phyloP scores from a whole-genome alignment of 257 asterid species.

The Solanum tacnaense region DNA sequence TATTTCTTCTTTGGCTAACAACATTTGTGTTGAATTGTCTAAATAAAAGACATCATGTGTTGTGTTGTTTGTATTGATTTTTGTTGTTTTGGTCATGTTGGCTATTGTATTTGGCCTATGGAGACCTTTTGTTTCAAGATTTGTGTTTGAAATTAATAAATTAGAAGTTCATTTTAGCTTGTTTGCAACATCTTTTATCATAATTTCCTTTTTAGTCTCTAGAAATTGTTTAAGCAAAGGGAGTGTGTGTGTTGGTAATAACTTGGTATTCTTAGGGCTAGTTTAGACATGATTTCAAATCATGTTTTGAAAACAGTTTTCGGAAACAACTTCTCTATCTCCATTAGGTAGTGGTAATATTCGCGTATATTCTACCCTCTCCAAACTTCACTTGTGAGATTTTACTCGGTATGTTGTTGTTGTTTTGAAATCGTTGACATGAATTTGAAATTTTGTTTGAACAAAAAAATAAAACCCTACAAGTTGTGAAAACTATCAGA shows the following conservation, averaged over 20 bases:
- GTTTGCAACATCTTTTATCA: background rate
- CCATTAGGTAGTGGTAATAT: background rate
- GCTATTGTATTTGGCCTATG: background rate
- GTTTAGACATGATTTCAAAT: background rate
- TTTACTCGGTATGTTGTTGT: background rate
- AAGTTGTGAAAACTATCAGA: background rate
- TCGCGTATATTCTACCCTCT: too few species aligned
- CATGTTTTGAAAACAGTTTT: background rate
- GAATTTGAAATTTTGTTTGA: background rate
- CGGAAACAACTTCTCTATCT: too few species aligned
- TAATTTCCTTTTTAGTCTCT: background rate
- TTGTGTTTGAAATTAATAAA: background rate
- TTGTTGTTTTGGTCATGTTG: background rate
- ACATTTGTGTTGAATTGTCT: conserved; percentile 26
- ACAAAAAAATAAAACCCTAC: background rate
- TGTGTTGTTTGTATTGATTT: background rate
- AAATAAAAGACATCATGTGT: background rate
- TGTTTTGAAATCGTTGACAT: background rate
- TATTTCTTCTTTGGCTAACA: conserved; percentile 47
- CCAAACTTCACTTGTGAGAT: background rate
- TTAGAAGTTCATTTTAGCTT: background rate
- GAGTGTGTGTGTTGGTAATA: background rate
- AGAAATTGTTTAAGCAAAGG: background rate
- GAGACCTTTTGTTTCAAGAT: background rate
- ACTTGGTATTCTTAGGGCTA: background rate